Base-by-base conservation (phyloP, 2,329 filamentous ascomycete genomes). In the Rutstroemia sp. region DNA sequence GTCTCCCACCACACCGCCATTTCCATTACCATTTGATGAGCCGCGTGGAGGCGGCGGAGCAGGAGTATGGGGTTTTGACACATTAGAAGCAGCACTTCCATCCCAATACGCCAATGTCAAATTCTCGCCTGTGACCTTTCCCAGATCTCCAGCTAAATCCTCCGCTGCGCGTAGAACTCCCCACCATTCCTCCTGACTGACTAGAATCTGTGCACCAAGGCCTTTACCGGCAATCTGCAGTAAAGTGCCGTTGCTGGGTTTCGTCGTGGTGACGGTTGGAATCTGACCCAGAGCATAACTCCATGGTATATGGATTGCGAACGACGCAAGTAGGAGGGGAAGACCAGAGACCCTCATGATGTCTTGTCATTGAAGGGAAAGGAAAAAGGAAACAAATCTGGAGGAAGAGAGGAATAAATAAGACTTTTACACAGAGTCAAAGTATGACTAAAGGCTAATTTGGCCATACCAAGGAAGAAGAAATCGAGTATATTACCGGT, bases 71-170 rank as follows among this genome's bases (percentile, higher is more conserved):
- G 10, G 10, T 34, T 49, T 58, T 4, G 61, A 50, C 45, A n/a
- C 18, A 27, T 49, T 56, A 7, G 30, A 19, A 38, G 19, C 38
- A n/a, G 45, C 10, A 23, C 30, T 39, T 10, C 21, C 49, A 37
- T 38, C 37, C 65, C 63, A 68, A 51, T 64, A 63, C 1, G 61
- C 65, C 46, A 70, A 71, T 1, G 82, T 80, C 57, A 84, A 79
- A 68, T 87, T 86, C 25, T 72, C 77, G 8, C 85, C 84, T 0
- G 88, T 84, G 23, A 52, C 48, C n/a, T 82, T 79, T 16, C 85
- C 85, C 71, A 90, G 87, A 68, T 90, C 86, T 4, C 75, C 66
- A 0, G 84, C 83, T 9, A 90, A 75, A 68, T 90, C 86, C 41
- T 82, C 76, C 0, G 83, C 86, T 5, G 83, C 84, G 25, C 85